Evolutionary conservation across 2,329 filamentous ascomycete species (phyloP).

Genomic region (Alternaria metachromatica): DNA sequence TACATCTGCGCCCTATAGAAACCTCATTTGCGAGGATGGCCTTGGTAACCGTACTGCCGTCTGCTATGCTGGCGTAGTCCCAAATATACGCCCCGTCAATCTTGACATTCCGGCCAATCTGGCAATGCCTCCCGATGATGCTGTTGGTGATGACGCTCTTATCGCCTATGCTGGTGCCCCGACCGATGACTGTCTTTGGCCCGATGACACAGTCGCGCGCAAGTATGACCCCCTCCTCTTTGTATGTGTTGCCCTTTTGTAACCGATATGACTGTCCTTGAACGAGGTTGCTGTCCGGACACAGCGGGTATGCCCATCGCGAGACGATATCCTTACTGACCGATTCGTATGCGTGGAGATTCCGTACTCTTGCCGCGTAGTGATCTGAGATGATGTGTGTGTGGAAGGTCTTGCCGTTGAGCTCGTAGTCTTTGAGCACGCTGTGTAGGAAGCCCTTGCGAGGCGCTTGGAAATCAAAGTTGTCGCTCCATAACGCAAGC

Average conservation of each 20-base stretch:
- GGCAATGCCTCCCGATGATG: constrained; percentile 82
- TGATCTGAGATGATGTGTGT: constrained; percentile 82
- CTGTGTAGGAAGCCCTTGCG: constrained; percentile 88
- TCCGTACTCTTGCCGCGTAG: constrained; percentile 86
- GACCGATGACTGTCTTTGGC: constrained; percentile 76
- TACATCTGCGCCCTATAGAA: constrained; percentile 73
- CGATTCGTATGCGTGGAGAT: constrained; percentile 87
- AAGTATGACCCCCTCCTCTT: constrained; percentile 78
- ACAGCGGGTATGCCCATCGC: constrained; percentile 86
- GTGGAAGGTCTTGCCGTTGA: constrained; percentile 97
- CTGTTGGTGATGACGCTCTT: constrained; percentile 74
- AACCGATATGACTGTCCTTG: constrained; percentile 77
- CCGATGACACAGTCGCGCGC: constrained; percentile 74
- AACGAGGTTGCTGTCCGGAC: constrained; percentile 86
- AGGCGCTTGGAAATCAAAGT: constrained; percentile 93
- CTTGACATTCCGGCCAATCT: constrained; percentile 82
- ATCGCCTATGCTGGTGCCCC: constrained; percentile 76
- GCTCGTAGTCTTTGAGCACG: constrained; percentile 93
- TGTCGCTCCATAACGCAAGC: constrained; percentile 93
- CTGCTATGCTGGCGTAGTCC: constrained; percentile 80
- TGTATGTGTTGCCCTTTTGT: constrained; percentile 73
- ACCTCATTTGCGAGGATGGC: constrained; percentile 79
- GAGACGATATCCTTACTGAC: constrained; percentile 86
- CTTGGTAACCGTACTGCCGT: constrained; percentile 72
- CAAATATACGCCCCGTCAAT: constrained; percentile 85